Evolutionary conservation across 345 rosid species (phyloP), one percentile per base, ranked within the genome.

Genomic region (Streptanthus diversifolius): DNA sequence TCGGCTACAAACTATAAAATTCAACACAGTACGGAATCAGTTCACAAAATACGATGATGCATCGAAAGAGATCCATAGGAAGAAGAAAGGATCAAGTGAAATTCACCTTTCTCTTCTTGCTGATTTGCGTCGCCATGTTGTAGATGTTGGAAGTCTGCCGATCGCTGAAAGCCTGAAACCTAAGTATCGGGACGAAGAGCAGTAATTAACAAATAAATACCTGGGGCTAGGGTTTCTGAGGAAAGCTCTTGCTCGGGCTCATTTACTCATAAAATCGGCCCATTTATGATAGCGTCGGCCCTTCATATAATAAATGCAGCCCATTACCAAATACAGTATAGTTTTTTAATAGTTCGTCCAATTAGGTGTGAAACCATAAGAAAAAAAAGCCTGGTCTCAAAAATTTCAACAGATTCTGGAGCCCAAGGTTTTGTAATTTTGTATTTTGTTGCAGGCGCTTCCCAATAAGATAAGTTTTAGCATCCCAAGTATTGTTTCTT

Each of bases 51-150:
- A 33, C 36, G 25, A 44, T 14, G 25, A 44, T 14, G 5, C 8
- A 33, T 7, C 2, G 7, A 27, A 21, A 7, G 14, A 69, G 5
- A 41, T 56, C 30, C 13, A 30, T 7, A 7, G 3, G 7, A 30
- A 0, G 2, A 17, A 33, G 10, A 3, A 41, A 33, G 37, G 11
- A 53, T 19, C 40, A 3, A 19, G 2, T 1, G 36, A 8, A n/a
- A 71, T 22, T 49, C 2, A 86, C 91, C 80, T 89, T 89, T 65
- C 88, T 80, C 81, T 89, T 89, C 86, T 89, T 89, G 79, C 92
- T 87, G 35, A 89, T 89, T 74, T 87, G 95, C 13, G 92, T 68
- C 9, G 87, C 82, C 90, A 88, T 88, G 52, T 14, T 83, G 45
- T 65, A 0, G 14, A 13, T n/a, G 19, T 7, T 12, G 0, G 0